Percentiles rank a stretch among this genome's conserved stretches.
Conservation (phyloP, 768 basidiomycete genomes). For the Termitomyces bulborhizus region DNA sequence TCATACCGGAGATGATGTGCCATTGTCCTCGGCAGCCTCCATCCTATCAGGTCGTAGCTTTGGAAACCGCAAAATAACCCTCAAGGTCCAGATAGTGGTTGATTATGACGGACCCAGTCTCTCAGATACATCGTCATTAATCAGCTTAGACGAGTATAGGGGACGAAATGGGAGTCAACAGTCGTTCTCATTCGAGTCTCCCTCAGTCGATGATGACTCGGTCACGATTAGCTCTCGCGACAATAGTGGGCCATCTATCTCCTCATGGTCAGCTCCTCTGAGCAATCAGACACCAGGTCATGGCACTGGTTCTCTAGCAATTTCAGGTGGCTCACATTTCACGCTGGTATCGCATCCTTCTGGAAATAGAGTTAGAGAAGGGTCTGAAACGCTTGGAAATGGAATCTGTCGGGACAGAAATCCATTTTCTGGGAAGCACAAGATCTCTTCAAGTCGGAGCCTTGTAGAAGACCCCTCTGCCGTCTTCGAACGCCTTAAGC, state of each 20-base stretch:
- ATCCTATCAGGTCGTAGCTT: constrained; percentile 68
- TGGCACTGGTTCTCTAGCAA: not conserved
- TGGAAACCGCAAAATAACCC: constrained; percentile 63
- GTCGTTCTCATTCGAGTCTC: constrained; percentile 43
- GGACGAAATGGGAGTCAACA: constrained; percentile 52
- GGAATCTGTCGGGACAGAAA: not conserved
- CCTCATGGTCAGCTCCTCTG: not conserved
- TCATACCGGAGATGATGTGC: constrained; percentile 71
- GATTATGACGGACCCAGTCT: constrained; percentile 91
- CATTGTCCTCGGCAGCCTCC: constrained; percentile 67
- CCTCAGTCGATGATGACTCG: constrained; percentile 59
- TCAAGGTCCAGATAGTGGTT: constrained; percentile 70
- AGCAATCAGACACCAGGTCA: not conserved
- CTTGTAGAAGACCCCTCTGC: constrained; percentile 36
- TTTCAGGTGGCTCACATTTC: constrained; percentile 6
- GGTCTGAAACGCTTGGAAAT: not conserved
- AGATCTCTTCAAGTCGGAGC: constrained; percentile 20
- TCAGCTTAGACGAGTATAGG: constrained; percentile 69
- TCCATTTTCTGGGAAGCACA: constrained; percentile 24
- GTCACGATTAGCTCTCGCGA: constrained; percentile 74
- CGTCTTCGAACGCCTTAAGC: constrained; percentile 52
- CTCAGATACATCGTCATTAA: constrained; percentile 81
- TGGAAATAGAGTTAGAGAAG: not conserved
- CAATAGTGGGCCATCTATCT: constrained; percentile 26
- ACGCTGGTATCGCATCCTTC: constrained; percentile 9